Evolutionary conservation across 106 monocot genomes (phyloP), one percentile per base, ranked within the genome.

Genomic region (Ottelia alismoides): DNA sequence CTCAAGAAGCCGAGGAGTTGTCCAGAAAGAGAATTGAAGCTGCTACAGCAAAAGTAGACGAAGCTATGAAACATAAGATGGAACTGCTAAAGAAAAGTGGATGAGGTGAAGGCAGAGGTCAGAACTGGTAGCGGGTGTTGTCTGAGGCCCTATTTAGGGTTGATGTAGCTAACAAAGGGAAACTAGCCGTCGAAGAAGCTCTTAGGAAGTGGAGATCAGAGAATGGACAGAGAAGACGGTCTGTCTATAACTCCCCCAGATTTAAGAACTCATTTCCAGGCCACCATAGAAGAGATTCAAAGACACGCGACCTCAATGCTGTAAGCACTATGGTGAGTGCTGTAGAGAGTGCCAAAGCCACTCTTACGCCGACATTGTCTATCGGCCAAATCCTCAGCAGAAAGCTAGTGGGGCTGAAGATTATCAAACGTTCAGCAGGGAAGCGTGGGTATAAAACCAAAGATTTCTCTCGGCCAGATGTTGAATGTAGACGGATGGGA

Each of bases 301-400:
- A 45, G 20, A 70, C 56, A 49, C 62, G 68, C 5, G 67, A 84
- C 52, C 2, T 56, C 1, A 75, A 75, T 40, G 64, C 57, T 27
- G 21, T 25, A 16, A 60, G 26, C 47, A 31, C 65, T 31, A 44
- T 53, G n/a, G n/a, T n/a, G n/a, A n/a, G n/a, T n/a, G n/a, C 35
- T 22, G 28, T 57, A 51, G 72, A 76, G 47, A 31, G 17, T 40
- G 50, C 72, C 1, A 72, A 45, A 45, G 52, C 6, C 43, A 47
- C 45, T 14, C 23, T 53, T 32, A 69, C 58, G 56, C 78, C 69
- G 5, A 57, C 83, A 20, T 30, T 90, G 63, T 78, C 84, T 0
- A 81, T 90, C 2, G 84, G 90, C 49, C 84, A 90, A 53, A 90
- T 90, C 56, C 69, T 90, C 20, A 75, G 80, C 40, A 67, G 67